Percentiles rank a stretch among this genome's conserved stretches.
phyloP scores from a whole-genome alignment of 2,329 filamentous ascomycete species.

The Aspergillus texensis region DNA sequence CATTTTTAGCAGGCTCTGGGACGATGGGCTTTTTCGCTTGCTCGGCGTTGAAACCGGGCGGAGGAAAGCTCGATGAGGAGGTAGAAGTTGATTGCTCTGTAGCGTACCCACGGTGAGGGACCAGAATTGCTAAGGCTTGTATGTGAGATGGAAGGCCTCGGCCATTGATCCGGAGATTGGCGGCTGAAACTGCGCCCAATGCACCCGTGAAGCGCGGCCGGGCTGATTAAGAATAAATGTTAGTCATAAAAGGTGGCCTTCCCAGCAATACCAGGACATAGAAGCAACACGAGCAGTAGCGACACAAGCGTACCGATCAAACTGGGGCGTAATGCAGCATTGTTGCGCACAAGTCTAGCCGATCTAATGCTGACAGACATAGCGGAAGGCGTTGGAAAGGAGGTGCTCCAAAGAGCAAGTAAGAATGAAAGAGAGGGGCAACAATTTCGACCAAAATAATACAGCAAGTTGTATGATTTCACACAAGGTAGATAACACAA shows the following conservation, averaged over 20 bases:
- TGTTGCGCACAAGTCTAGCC: slow-evolving; percentile 41
- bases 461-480: neutral
- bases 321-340: slow-evolving; percentile 33
- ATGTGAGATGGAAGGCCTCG: slow-evolving; percentile 52
- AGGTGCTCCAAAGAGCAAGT: slow-evolving; percentile 29
- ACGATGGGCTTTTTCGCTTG: slow-evolving; percentile 82
- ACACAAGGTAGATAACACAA: neutral
- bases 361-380: slow-evolving; percentile 45
- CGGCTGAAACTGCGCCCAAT: slow-evolving; percentile 35
- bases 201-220: slow-evolving; percentile 35
- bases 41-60: slow-evolving; percentile 88
- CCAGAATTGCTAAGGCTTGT: slow-evolving; percentile 60
- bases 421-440: slow-evolving; percentile 14
- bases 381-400: slow-evolving; percentile 32
- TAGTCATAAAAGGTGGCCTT: slow-evolving; percentile 2
- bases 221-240: slow-evolving; percentile 24
- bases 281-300: neutral
- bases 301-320: slow-evolving; percentile 29
- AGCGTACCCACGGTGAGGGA: slow-evolving; percentile 56
- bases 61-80: slow-evolving; percentile 60
- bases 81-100: slow-evolving; percentile 60
- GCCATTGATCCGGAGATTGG: slow-evolving; percentile 36
- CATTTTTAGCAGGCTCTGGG: slow-evolving; percentile 53
- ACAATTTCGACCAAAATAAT: slow-evolving; percentile 9
- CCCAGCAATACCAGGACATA: neutral